Base-by-base conservation (phyloP, 768 basidiomycete species). In the Podaxis carcinomalis region DNA sequence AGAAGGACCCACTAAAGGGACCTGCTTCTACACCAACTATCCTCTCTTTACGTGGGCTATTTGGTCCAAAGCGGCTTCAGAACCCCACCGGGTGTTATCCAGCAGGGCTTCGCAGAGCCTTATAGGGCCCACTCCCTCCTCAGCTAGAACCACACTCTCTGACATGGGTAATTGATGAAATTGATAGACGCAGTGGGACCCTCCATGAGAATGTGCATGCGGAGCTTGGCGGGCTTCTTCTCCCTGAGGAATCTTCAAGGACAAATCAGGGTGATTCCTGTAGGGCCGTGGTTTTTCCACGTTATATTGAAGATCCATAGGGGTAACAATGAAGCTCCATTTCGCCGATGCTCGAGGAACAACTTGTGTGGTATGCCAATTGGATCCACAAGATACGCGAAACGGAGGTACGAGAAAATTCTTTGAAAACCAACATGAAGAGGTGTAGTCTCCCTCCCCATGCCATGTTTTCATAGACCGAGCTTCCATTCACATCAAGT, bases 131-230 rank as follows among this genome's bases (percentile, higher is more conserved):
- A 53, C 51, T 42, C 59, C 59, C 51, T 65, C 6, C 55, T 67
- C 67, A 66, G 59, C 63, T 57, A 57, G 51, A 61, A 61, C 59
- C 59, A 35, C 44, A 25, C 23, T 44, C 44, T 62, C 62, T 71
- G 71, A 68, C 70, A 71, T 72, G 71, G 55, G 70, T 68, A 68
- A 68, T 68, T 71, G 70, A 69, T 71, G 66, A 44, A 50, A 58
- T 58, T 52, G 59, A 60, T 53, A 52, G 61, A 51, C 58, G 54
- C 52, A 37, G 37, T 57, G 47, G 53, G 50, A 46, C 36, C 21
- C 47, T 36, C 50, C 59, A 65, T 59, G 65, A 56, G 65, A 58
- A 60, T 61, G 51, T 35, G 27, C 51, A 49, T 52, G 42, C 44
- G 52, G 52, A 23, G 44, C 35, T 54, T 54, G 28, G 59, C 36